Evolutionary conservation across 164 flowering plant genomes (phyloP).

Genomic region (Litsea cubeba): DNA sequence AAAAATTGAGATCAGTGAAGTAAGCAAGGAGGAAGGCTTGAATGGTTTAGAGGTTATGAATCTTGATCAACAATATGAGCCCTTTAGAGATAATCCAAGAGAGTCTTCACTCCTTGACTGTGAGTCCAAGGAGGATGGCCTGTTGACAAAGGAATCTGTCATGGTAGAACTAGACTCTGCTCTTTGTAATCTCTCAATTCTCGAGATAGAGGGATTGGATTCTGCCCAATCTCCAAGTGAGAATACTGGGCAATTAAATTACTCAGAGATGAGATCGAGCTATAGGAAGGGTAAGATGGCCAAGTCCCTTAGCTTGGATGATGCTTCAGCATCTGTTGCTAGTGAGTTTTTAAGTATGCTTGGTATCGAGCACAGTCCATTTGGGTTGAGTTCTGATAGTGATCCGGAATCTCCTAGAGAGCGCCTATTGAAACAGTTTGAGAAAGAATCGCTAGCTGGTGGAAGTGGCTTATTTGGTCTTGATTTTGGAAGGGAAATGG

Average conservation of each 20-base stretch:
- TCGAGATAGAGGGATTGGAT: conserved; percentile 36
- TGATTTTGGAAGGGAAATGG: conserved; percentile 26
- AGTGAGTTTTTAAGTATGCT: conserved; percentile 77
- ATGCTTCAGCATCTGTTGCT: conserved; percentile 62
- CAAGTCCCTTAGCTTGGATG: conserved; percentile 61
- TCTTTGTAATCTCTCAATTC: conserved; percentile 29
- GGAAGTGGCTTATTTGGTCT: conserved; percentile 39
- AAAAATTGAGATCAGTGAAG: conserved; percentile 27
- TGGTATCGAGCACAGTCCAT: conserved; percentile 72
- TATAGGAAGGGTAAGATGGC: conserved; percentile 25
- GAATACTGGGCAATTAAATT: conserved; percentile 13
- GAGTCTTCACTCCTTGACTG: conserved; percentile 13
- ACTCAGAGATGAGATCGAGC: conserved; percentile 26
- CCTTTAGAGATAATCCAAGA: conserved; percentile 9
- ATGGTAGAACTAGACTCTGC: conserved; percentile 60
- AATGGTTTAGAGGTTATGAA: conserved; percentile 5
- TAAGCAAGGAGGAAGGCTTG: conserved; percentile 4
- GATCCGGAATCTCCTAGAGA: conserved; percentile 93
- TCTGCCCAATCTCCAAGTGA: conserved; percentile 33
- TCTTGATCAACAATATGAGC: conserved; percentile 12
- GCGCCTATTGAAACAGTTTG: conserved; percentile 79
- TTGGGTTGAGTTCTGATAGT: conserved; percentile 59
- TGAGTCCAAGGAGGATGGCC: conserved; percentile 19
- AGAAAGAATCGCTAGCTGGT: conserved; percentile 67
- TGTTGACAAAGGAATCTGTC: conserved; percentile 30